phyloP scores from a whole-genome alignment of 805 yeast genomes.

The Lipomyces spencermartinsiae region DNA sequence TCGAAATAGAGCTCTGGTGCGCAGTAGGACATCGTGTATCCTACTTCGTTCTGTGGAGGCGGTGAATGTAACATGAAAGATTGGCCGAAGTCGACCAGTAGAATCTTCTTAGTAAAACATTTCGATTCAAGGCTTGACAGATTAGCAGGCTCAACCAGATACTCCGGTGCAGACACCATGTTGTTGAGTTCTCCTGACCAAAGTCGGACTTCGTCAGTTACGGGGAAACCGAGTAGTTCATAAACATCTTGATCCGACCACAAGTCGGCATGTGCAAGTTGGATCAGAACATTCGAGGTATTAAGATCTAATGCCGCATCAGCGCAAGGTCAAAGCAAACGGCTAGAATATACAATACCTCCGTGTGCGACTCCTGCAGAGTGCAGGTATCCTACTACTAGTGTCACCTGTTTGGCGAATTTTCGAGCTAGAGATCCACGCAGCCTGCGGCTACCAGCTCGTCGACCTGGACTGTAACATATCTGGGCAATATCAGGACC shows the following conservation, averaged over 20 bases:
- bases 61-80: neutral
- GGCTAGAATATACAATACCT: conserved; percentile 34
- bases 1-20: neutral
- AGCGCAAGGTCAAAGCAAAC: conserved; percentile 48
- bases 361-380: too few relatives aligned
- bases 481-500: neutral
- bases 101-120: neutral
- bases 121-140: conserved; percentile 41
- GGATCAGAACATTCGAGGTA: neutral
- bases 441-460: too few relatives aligned
- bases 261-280: neutral
- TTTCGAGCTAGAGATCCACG: too few relatives aligned
- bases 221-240: neutral
- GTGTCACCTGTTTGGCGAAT: too few relatives aligned
- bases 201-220: conserved; percentile 51
- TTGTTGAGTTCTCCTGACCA: conserved; percentile 53
- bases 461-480: too few relatives aligned
- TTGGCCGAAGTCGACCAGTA: conserved; percentile 1
- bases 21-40: neutral
- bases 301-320: conserved; percentile 28
- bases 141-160: conserved; percentile 25
- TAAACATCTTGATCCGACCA: conserved; percentile 6
- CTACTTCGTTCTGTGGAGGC: neutral
- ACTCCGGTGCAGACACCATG: conserved; percentile 43
- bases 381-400: too few relatives aligned